Base-by-base conservation (phyloP, 768 basidiomycete genomes). In the Lactarius sanguifluus region DNA sequence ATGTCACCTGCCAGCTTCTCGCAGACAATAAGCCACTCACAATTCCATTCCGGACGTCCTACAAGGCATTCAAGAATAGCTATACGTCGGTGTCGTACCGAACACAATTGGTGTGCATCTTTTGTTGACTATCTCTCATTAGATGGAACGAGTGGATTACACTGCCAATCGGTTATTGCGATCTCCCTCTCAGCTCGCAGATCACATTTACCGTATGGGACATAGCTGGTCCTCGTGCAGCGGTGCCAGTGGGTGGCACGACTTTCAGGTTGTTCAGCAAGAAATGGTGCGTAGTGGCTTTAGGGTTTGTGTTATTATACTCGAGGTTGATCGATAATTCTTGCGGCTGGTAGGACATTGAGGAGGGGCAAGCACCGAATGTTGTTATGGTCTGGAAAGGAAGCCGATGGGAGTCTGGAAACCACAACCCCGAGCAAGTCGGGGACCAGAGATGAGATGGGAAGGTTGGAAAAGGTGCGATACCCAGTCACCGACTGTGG, bases 61-160 rank as follows among this genome's bases (percentile, higher is more conserved):
- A 92, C 83, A 96, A 96, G 77, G 85, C 92, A 2, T 97, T 97
- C 82, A 93, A 91, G 79, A 86, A 84, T 65, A 84, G 79, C 47
- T 91, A 94, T 72, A 87, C 81, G 92, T 93, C 68, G 66, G 87
- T 72, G 16, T 43, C 30, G 34, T 59, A 47, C 28, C 30, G 38
- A 10, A 45, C 34, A 41, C 41, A 58, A n/a, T 58, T 47, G 30
- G 15, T 12, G 45, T 45, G 16, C 34, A 58, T 57, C 25, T 52
- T 64, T 28, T 54, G 59, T 56, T 41, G 61, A 62, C 32, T 20
- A 20, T 30, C 8, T 57, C 25, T 64, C 50, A 65, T 25, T 70
- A 94, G 91, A 34, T 99, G 96, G 96, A 98, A 98, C 74, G 94
- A 98, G 80, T 91, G 90, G 86, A 87, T 99, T 47, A 88, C 90